Percentiles rank a stretch among this genome's conserved stretches.
Evolutionary conservation across 2,329 filamentous ascomycete species (phyloP).

Genomic region (Bipolaris victoriae): DNA sequence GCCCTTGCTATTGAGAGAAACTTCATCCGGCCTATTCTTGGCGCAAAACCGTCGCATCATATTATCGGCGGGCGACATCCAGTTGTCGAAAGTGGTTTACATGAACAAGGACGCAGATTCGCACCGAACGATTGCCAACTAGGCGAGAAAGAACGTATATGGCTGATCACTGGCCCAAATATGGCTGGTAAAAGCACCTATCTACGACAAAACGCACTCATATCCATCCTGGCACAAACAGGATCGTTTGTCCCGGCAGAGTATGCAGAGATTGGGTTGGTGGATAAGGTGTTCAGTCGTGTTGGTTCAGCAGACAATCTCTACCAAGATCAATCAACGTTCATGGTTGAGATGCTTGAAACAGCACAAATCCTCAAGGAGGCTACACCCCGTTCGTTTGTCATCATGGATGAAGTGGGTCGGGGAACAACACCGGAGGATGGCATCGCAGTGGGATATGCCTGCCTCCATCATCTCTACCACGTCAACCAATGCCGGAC

Average conservation of each 20-base stretch:
- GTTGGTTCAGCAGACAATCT: constrained; percentile 89
- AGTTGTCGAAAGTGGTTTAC: constrained; percentile 84
- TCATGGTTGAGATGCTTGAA: constrained; percentile 99
- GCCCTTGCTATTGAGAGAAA: constrained; percentile 75
- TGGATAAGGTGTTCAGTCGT: constrained; percentile 95
- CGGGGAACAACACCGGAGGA: constrained; percentile 93
- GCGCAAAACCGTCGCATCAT: constrained; percentile 67
- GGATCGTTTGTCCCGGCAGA: constrained; percentile 91
- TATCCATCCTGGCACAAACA: constrained; percentile 89
- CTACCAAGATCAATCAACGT: constrained; percentile 94
- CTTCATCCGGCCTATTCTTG: constrained; percentile 75
- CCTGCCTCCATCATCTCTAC: constrained; percentile 83
- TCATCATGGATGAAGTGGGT: constrained; percentile 97
- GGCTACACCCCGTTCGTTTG: constrained; percentile 83
- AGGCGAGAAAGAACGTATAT: constrained; percentile 74
- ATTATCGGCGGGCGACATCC: constrained; percentile 89
- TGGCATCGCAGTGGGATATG: constrained; percentile 87
- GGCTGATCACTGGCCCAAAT: constrained; percentile 82
- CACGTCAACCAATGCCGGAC: constrained; percentile 77
- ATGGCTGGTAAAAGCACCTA: constrained; percentile 99
- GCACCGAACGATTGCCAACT: constrained; percentile 85
- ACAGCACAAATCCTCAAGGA: constrained; percentile 87
- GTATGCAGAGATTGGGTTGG: constrained; percentile 83
- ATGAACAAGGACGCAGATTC: constrained; percentile 80
- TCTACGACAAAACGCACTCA: constrained; percentile 91